Base-by-base conservation (phyloP, 768 basidiomycete genomes). In the Lentinus brumalis region DNA sequence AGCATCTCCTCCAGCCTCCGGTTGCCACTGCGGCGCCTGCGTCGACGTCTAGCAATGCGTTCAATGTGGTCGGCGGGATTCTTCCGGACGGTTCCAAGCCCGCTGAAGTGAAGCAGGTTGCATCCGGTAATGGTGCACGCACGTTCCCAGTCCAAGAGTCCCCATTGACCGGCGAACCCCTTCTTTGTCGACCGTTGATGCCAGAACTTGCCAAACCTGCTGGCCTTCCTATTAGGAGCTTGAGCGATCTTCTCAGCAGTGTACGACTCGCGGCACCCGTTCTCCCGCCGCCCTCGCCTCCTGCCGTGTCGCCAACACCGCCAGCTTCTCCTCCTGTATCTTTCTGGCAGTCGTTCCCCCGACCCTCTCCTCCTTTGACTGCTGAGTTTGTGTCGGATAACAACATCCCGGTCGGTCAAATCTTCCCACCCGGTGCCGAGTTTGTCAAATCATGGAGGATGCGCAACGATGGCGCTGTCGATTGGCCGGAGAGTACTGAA, bases 391-490 rank as follows among this genome's bases (percentile, higher is more conserved):
- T 92, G 6, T 78, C 78, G 39, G 88, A 93, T 69, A 78, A 86
- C 42, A 92, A 89, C 38, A 86, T 91, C 52, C 77, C 83, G 4
- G 87, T 89, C 65, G 92, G 91, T 0, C 89, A 92, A 26, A 67
- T 81, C 51, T 89, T 94, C 69, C 90, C 91, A 32, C 86, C 91
- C 7, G 92, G 92, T 38, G 91, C 90, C 0, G 90, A 91, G 70
- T 95, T 94, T 67, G 83, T 92, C 57, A 94, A 94, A 74, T 85
- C 85, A 21, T 95, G 92, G 92, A 78, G 80, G 57, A 81, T 94
- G 78, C 62, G 78, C 32, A 95, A 95, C 67, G 81, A 81, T 65
- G 87, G 91, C 15, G 68, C 66, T 14, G 56, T 71, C 5, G 79
- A 85, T 18, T 94, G 91, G 92, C 89, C 89, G 0, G 78, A 81